These are phyloP conservation scores for Pseudopyrenochaeta lycopersici DNA, from an alignment of 2,329 filamentous ascomycete species.

Conservation along the genomic window DNA sequence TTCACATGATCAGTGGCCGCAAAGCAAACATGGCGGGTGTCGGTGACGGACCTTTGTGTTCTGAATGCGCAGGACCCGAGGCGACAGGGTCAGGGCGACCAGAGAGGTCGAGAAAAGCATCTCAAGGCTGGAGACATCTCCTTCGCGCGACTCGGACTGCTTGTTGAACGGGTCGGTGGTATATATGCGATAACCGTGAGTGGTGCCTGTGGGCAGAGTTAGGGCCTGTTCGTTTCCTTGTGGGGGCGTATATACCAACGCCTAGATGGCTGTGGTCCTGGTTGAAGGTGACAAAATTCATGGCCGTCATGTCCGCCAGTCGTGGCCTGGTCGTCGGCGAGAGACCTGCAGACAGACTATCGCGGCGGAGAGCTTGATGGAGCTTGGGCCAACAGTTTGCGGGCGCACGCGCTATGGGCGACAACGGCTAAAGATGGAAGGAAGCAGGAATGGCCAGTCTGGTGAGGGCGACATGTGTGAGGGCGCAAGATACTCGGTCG, in stretches of 20 bases:
- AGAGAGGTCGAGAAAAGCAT: constrained; percentile 99
- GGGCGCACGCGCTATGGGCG: constrained; percentile 14
- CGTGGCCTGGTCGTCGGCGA: constrained; percentile 8
- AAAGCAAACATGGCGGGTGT: not conserved
- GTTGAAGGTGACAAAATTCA: constrained; percentile 99
- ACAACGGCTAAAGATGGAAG: constrained; percentile 11
- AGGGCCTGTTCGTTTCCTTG: not conserved
- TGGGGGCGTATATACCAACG: constrained; percentile 71
- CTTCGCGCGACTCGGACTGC: constrained; percentile 92
- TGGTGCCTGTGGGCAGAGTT: constrained; percentile 70
- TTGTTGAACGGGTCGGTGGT: constrained; percentile 96
- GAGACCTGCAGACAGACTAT: constrained; percentile 11
- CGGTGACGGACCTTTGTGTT: constrained; percentile 82
- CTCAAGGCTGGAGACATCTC: constrained; percentile 94
- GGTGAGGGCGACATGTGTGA: constrained; percentile 18
- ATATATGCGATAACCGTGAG: constrained; percentile 94
- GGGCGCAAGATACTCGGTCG: not conserved
- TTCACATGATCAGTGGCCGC: constrained; percentile 42
- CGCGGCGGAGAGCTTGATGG: constrained; percentile 10
- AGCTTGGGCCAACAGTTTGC: constrained; percentile 34
- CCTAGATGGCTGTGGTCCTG: constrained; percentile 98
- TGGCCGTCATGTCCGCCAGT: constrained; percentile 52
- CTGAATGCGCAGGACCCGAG: constrained; percentile 90
- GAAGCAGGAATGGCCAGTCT: constrained; percentile 2
- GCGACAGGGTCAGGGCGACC: constrained; percentile 91